Conservation (phyloP, 2,329 filamentous ascomycete species). For the Sclerotinia borealis region DNA sequence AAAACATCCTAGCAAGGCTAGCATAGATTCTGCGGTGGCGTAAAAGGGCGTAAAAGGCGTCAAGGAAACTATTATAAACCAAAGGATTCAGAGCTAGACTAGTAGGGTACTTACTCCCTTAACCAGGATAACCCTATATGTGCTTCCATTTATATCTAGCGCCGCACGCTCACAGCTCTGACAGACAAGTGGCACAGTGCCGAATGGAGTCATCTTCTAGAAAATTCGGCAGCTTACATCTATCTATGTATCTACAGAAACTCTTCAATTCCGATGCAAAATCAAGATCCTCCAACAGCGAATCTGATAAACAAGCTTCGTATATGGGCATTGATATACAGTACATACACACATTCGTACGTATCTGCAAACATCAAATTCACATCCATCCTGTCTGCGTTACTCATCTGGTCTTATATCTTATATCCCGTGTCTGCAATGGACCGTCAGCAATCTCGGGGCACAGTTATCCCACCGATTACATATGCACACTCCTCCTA, state of each 20-base stretch:
- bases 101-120: background rate
- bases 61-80: background rate
- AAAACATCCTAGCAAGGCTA: background rate
- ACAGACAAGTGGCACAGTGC: background rate
- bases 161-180: background rate
- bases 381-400: background rate
- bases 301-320: background rate
- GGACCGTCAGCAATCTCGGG: slow-evolving; percentile 1
- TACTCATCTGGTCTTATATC: background rate
- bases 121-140: background rate
- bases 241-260: background rate
- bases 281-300: background rate
- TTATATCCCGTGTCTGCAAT: slow-evolving; percentile 2
- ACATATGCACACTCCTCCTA: background rate
- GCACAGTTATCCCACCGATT: background rate
- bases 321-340: background rate
- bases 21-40: background rate
- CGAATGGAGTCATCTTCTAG: slow-evolving; percentile 5
- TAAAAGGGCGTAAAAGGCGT: background rate
- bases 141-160: slow-evolving; percentile 1
- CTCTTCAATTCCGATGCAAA: background rate
- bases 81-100: background rate
- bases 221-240: background rate
- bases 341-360: too few species aligned
- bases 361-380: background rate